Conservation (phyloP, 768 basidiomycete genomes). For the Boletellus emodensis region DNA sequence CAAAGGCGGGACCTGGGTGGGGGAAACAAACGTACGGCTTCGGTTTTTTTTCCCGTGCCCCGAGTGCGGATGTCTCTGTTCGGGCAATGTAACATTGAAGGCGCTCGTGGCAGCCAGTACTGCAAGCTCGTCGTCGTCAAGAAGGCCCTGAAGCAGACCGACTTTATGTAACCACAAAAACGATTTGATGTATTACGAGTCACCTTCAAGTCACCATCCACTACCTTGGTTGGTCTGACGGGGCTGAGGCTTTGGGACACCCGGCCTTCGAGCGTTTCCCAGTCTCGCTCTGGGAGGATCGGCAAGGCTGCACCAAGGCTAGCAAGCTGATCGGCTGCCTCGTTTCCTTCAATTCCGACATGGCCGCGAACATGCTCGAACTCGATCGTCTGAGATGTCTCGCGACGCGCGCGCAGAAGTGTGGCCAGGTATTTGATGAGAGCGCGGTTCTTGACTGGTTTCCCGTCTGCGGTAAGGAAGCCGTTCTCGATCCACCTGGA, state of each 20-base stretch:
- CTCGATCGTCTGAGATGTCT: slow-evolving; percentile 49
- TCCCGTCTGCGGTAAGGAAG: slow-evolving; percentile 45
- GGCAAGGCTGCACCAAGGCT: slow-evolving; percentile 49
- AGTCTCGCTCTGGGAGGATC: slow-evolving; percentile 50
- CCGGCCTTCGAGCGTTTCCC: slow-evolving; percentile 36
- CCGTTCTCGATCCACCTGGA: slow-evolving; percentile 57
- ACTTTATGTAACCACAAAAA: slow-evolving; percentile 7
- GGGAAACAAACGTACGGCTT: neutral
- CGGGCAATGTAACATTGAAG: neutral
- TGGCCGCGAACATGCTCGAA: slow-evolving; percentile 81
- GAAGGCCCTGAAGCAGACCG: no score
- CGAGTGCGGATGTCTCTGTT: neutral
- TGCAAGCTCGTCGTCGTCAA: slow-evolving; percentile 34
- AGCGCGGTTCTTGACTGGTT: slow-evolving; percentile 65
- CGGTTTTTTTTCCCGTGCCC: neutral
- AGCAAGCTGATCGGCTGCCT: slow-evolving; percentile 77
- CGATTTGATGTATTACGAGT: slow-evolving; percentile 1
- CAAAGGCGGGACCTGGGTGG: neutral
- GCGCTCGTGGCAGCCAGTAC: slow-evolving; percentile 11
- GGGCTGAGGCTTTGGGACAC: slow-evolving; percentile 11
- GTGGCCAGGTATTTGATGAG: slow-evolving; percentile 70
- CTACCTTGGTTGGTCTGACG: neutral
- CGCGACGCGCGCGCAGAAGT: slow-evolving; percentile 52
- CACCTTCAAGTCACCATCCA: slow-evolving; percentile 19
- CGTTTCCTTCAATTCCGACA: slow-evolving; percentile 74